Evolutionary conservation across 805 yeast genomes (phyloP), one percentile per base, ranked within the genome.

Genomic region (Wickerhamiella allomyrinae): DNA sequence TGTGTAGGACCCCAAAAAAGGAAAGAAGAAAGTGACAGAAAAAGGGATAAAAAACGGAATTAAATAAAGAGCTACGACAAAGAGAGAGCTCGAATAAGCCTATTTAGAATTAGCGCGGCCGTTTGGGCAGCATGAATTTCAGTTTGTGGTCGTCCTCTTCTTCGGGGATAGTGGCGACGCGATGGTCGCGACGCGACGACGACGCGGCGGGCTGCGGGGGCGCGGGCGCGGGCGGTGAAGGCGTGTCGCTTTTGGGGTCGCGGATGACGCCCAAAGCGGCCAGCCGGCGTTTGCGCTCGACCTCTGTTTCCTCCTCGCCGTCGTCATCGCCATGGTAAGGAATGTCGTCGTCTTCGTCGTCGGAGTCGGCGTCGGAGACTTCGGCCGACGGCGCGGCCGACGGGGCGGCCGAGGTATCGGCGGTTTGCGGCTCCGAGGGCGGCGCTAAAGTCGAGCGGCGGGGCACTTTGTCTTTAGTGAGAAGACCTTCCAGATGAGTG

Each of bases 281-380:
- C 33, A 80, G 57, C 45, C 87, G 67, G 51, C 87, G 70, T 31
- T 66, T 64, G 43, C 73, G 69, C 56, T 80, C 87, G 20, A 76
- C 73, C n/a, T 67, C 78, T 0, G 85, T 77, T 56, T 79, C 87
- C 3, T 58, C 60, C 9, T 53, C 66, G 11, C 53, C 60, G 7
- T 52, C 59, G 3, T 55, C 59, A 7, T 56, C 60, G 19, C 48
- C 51, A 51, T 21, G 53, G 33, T 51, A 49, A 27, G 48, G 52
- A 11, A 49, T 53, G 14, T 53, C 49, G 20, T 44, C 52, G 23
- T 49, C 48, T 7, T 44, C 23, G 3, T 45, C 57, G 7, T 51
- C 60, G n/a, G 53, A 62, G 39, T 57, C 58, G n/a, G 50, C 59
- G 3, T 46, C 51, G 9, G 37, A 42, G 9, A 40, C 45, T 15